Percentiles rank a stretch among this genome's conserved stretches.
These are phyloP conservation scores for Penicillium sp. DNA, from an alignment of 2,329 filamentous ascomycete species.

Conservation along the genomic window DNA sequence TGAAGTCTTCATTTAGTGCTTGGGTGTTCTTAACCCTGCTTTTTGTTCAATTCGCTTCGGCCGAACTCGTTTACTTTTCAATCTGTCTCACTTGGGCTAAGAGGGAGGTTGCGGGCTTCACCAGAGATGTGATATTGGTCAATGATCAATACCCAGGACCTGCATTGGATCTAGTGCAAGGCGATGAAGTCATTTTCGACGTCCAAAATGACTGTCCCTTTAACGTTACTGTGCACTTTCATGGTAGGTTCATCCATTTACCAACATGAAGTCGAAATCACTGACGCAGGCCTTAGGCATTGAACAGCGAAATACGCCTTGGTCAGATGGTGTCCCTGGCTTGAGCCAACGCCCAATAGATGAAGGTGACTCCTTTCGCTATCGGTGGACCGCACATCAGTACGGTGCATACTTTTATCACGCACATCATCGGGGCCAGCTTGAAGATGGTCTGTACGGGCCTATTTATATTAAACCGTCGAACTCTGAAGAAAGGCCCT, in stretches of 20 bases:
- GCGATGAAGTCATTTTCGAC: conserved; percentile 30
- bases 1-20: conserved; percentile 2
- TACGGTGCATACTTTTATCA: conserved; percentile 65
- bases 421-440: conserved; percentile 56
- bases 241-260: conserved; percentile 19
- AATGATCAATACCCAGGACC: conserved; percentile 34
- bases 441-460: conserved; percentile 63
- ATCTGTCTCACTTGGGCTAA: conserved; percentile 27
- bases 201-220: conserved; percentile 33
- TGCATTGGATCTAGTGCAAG: conserved; percentile 25
- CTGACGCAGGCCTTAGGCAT: conserved; percentile 21
- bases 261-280: background rate
- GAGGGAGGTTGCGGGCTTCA: conserved; percentile 23
- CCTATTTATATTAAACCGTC: conserved; percentile 51
- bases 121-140: conserved; percentile 26
- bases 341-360: conserved; percentile 56
- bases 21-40: conserved; percentile 8
- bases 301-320: conserved; percentile 53
- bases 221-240: conserved; percentile 32
- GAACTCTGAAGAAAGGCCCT: conserved; percentile 26
- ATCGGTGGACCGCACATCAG: conserved; percentile 58
- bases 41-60: conserved; percentile 13
- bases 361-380: conserved; percentile 51
- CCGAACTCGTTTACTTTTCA: conserved; percentile 20
- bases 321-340: conserved; percentile 63